phyloP scores from a whole-genome alignment of 345 rosid genomes.

The Arabis alpina region DNA sequence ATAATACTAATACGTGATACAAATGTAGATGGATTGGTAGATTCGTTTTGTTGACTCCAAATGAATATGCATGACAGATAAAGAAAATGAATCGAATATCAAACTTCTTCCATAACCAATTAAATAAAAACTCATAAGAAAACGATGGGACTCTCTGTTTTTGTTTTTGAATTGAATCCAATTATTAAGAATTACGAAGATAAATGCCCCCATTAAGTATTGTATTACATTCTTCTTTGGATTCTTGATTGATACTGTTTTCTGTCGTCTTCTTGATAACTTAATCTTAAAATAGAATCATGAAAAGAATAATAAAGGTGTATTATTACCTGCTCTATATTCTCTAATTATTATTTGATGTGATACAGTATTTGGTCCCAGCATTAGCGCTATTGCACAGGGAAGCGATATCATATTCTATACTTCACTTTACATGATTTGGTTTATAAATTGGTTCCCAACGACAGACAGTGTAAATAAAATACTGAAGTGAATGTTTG shows the following conservation, averaged over 20 bases:
- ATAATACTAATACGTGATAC: not conserved
- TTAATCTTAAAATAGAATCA: slow-evolving; percentile 19
- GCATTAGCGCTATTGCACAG: slow-evolving; percentile 12
- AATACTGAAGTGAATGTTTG: not conserved
- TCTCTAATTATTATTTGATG: slow-evolving; percentile 13
- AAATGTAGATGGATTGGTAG: slow-evolving; percentile 9
- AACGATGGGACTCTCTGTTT: slow-evolving; percentile 3
- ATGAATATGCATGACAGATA: not conserved
- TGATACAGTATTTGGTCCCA: slow-evolving; percentile 33
- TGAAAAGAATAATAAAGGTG: not conserved
- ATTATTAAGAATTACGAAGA: not conserved
- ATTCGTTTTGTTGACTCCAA: not conserved
- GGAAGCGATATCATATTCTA: slow-evolving; percentile 35
- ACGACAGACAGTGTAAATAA: too few species aligned
- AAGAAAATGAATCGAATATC: slow-evolving; percentile 8
- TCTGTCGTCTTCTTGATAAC: slow-evolving; percentile 18
- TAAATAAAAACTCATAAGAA: not conserved
- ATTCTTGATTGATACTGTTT: slow-evolving; percentile 33
- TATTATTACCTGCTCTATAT: slow-evolving; percentile 28
- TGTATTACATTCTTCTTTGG: slow-evolving; percentile 32
- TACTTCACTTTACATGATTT: slow-evolving; percentile 32
- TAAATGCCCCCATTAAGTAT: not conserved
- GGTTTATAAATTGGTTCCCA: slow-evolving; percentile 13
- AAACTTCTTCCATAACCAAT: slow-evolving; percentile 2
- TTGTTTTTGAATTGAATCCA: not conserved